These are phyloP conservation scores for Zoysia japonica DNA, from an alignment of 176 grass and related monocot species.

Conservation along the genomic window DNA sequence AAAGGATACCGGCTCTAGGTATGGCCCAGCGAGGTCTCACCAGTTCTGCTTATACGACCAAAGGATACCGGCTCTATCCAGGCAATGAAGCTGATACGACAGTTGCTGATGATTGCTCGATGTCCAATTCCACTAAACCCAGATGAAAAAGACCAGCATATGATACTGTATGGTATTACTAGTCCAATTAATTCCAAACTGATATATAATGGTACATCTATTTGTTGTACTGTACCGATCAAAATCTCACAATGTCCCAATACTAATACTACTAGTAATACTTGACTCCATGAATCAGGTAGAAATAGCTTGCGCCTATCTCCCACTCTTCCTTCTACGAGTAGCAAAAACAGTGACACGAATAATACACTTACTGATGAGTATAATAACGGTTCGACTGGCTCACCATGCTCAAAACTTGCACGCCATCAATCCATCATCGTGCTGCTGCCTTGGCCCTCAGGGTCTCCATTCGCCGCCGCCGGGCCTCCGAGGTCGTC, in stretches of 20 bases:
- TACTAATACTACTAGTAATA: too few species aligned
- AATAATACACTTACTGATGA: neutral
- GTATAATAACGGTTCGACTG: neutral
- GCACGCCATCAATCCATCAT: neutral
- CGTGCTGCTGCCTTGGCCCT: slow-evolving; percentile 18
- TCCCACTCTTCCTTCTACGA: too few species aligned
- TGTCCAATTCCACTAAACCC: too few species aligned
- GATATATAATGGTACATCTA: neutral
- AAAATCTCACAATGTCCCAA: slow-evolving; percentile 7
- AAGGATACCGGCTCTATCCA: too few species aligned
- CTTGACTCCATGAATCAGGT: neutral
- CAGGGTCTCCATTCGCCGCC: slow-evolving; percentile 38
- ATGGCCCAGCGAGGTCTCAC: too few species aligned
- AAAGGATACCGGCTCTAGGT: too few species aligned
- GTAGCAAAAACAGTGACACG: neutral
- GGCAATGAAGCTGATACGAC: too few species aligned
- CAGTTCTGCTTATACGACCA: too few species aligned
- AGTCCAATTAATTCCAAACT: neutral
- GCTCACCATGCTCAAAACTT: neutral
- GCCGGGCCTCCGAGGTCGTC: slow-evolving; percentile 27
- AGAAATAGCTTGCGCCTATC: neutral
- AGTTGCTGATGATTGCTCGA: too few species aligned
- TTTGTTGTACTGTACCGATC: neutral
- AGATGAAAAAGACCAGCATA: too few species aligned
- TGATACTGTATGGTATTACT: neutral